Evolutionary conservation across 2,329 filamentous ascomycete species (phyloP).

Genomic region (Colletotrichum sp.): DNA sequence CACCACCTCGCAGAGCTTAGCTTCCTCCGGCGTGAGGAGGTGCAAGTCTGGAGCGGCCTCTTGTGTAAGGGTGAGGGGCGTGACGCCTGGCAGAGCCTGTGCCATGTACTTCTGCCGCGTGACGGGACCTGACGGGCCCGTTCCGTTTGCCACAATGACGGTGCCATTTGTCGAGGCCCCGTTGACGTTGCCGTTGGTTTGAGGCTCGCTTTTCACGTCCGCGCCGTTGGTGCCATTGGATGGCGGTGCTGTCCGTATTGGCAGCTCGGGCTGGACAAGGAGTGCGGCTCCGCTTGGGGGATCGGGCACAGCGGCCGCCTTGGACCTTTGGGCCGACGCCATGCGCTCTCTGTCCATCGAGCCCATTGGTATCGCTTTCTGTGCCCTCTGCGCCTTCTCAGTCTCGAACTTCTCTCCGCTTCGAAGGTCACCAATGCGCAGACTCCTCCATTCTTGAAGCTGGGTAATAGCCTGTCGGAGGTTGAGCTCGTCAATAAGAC

Average conservation of each 20-base stretch:
- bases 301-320: conserved; percentile 68
- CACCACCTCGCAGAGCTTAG: conserved; percentile 83
- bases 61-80: conserved; percentile 71
- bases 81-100: conserved; percentile 64
- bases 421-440: conserved; percentile 83
- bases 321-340: conserved; percentile 72
- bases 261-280: conserved; percentile 80
- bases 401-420: conserved; percentile 91
- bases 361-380: conserved; percentile 74
- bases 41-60: conserved; percentile 85
- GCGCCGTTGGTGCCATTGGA: conserved; percentile 30
- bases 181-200: conserved; percentile 60
- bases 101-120: conserved; percentile 58
- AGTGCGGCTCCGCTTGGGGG: conserved; percentile 77
- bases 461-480: conserved; percentile 88
- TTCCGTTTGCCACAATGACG: conserved; percentile 43
- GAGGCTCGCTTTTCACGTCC: conserved; percentile 59
- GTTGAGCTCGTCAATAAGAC: conserved; percentile 89
- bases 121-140: conserved; percentile 29
- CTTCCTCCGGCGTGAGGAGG: conserved; percentile 82
- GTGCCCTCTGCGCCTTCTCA: conserved; percentile 80
- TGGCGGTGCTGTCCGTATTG: conserved; percentile 57
- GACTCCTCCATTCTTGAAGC: conserved; percentile 90
- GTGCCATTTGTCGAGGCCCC: conserved; percentile 46
- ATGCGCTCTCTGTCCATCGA: conserved; percentile 84